These are phyloP conservation scores for Rubia peregrina DNA, from an alignment of 305 asterid genomes.

Conservation along the genomic window DNA sequence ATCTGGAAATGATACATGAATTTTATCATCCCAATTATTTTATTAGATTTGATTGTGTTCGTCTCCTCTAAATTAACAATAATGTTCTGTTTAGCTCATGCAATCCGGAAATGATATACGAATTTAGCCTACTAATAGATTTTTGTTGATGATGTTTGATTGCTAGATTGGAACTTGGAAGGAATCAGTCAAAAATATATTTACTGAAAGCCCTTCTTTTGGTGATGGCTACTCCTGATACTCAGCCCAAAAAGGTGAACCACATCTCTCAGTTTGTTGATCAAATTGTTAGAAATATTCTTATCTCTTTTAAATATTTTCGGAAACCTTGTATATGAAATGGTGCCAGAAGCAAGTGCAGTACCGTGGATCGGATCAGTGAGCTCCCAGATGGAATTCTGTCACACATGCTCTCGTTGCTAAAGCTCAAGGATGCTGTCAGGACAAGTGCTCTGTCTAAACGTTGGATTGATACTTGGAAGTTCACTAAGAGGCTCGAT, in stretches of 20 bases:
- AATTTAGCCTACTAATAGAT: not conserved
- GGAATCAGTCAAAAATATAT: not conserved
- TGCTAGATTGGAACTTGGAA: not conserved
- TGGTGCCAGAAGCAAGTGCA: not conserved
- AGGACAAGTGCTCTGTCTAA: slow-evolving; percentile 1
- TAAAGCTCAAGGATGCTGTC: not conserved
- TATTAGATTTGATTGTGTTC: no score
- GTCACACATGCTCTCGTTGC: not conserved
- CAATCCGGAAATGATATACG: not conserved
- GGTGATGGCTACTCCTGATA: not conserved
- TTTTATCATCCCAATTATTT: no score
- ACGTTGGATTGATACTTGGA: not conserved
- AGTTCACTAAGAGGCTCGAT: not conserved
- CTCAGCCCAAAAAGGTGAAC: not conserved
- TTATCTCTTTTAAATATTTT: not conserved
- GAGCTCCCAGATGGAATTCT: not conserved
- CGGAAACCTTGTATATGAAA: not conserved
- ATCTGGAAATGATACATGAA: no score
- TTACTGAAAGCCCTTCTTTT: no score
- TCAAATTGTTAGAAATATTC: not conserved
- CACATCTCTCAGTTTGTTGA: not conserved
- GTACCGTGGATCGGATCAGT: not conserved
- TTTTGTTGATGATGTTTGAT: no score
- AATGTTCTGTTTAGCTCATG: not conserved
- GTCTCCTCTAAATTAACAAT: no score